Evolutionary conservation across 176 grass and related monocot genomes (phyloP).

Genomic region (Eremochloa ophiuroides): DNA sequence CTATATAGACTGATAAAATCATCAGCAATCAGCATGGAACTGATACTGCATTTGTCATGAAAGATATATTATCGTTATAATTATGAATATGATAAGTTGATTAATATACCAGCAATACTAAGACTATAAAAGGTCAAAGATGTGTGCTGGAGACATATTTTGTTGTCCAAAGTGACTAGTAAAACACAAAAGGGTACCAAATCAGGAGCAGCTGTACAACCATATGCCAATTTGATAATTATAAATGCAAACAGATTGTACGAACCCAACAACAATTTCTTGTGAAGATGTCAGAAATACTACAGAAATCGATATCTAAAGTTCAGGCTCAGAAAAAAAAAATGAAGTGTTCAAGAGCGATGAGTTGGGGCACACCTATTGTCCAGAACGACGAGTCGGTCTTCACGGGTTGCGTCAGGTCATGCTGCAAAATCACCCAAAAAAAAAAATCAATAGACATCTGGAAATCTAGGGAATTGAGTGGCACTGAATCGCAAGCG

Average conservation of each 20-base stretch:
- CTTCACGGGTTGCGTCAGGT: slow-evolving; percentile 76
- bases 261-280: neutral
- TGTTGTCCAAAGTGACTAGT: neutral
- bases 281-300: neutral
- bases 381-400: slow-evolving; percentile 97
- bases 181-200: neutral
- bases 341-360: neutral
- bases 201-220: neutral
- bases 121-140: neutral
- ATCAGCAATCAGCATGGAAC: neutral
- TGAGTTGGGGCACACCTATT: slow-evolving; percentile 43
- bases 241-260: neutral
- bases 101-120: neutral
- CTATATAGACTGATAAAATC: neutral
- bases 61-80: neutral
- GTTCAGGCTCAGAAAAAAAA: neutral
- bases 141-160: neutral
- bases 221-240: neutral
- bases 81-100: neutral
- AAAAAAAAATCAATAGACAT: neutral
- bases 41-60: neutral
- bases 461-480: neutral
- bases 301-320: neutral
- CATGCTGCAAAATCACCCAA: slow-evolving; percentile 45
- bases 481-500: neutral